A percentile compares a stretch with the other conserved stretches of the same genome.
phyloP scores from a whole-genome alignment of 805 yeast genomes.

The Lipomyces yamadae region DNA sequence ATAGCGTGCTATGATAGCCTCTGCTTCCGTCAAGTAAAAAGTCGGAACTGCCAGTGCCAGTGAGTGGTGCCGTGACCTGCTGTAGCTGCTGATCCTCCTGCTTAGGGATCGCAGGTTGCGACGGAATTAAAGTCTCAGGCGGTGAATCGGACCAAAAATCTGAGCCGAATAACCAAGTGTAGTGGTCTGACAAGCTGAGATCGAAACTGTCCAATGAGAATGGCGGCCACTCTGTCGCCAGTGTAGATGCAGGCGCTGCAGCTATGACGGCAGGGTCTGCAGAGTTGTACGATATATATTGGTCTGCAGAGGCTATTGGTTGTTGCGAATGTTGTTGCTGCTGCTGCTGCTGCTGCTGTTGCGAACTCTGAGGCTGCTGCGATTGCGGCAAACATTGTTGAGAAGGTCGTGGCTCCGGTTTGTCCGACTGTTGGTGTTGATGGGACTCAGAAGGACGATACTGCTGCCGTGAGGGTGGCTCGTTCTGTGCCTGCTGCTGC shows the following conservation, averaged over 20 bases:
- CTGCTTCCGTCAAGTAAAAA: background rate
- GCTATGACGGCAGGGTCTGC: background rate
- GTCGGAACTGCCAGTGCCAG: background rate
- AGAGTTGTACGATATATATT: conserved; percentile 1
- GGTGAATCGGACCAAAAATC: conserved; percentile 37
- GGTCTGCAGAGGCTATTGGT: background rate
- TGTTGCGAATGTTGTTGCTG: background rate
- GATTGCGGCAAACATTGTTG: background rate
- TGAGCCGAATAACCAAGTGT: conserved; percentile 42
- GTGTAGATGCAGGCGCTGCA: background rate
- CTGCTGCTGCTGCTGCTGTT: conserved; percentile 2
- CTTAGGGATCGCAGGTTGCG: background rate
- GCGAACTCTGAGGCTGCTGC: conserved; percentile 10
- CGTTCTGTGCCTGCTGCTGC: background rate
- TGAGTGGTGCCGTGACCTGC: background rate
- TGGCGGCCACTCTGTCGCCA: conserved; percentile 21
- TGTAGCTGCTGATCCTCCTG: conserved; percentile 5
- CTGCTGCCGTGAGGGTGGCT: conserved; percentile 6
- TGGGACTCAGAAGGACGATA: background rate
- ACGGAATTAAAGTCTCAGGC: conserved; percentile 14
- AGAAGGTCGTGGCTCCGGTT: background rate
- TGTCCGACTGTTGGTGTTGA: conserved; percentile 2
- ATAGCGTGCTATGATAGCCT: background rate
- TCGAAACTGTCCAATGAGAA: conserved; percentile 37
- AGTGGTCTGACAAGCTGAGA: conserved; percentile 39